Evolutionary conservation across 345 rosid genomes (phyloP).

Genomic region (Eucalyptus curtisii): DNA sequence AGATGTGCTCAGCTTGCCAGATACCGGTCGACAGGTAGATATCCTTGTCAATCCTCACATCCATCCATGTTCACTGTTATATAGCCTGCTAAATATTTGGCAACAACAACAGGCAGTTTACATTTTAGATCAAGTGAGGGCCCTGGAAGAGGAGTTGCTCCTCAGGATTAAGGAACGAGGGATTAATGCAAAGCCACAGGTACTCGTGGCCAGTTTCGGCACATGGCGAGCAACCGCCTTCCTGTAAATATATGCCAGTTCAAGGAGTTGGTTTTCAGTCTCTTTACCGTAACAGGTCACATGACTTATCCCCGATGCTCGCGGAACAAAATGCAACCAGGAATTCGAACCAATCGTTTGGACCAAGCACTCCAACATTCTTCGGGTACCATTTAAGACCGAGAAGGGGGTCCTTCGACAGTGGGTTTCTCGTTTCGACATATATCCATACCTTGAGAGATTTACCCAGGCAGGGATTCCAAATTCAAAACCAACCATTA

Average conservation of each 20-base stretch:
- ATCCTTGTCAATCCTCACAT: background rate
- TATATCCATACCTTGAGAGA: too few species aligned
- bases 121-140: conserved; percentile 85
- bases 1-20: conserved; percentile 86
- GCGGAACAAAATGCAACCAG: conserved; percentile 71
- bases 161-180: conserved; percentile 62
- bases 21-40: conserved; percentile 77
- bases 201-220: conserved; percentile 48
- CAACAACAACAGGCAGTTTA: conserved; percentile 45
- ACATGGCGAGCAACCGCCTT: background rate
- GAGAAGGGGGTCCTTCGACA: too few species aligned
- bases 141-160: conserved; percentile 83
- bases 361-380: conserved; percentile 40
- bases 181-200: conserved; percentile 62
- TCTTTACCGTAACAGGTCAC: conserved; percentile 37
- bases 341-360: conserved; percentile 56
- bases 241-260: background rate
- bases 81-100: background rate
- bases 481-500: too few species aligned
- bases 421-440: too few species aligned
- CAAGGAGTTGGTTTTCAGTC: background rate
- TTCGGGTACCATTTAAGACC: too few species aligned
- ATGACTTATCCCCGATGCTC: conserved; percentile 73
- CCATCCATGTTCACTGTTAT: background rate
- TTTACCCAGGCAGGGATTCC: too few species aligned